Conservation (phyloP, 2,329 filamentous ascomycete genomes). For the Dryadomyces sulphureus region DNA sequence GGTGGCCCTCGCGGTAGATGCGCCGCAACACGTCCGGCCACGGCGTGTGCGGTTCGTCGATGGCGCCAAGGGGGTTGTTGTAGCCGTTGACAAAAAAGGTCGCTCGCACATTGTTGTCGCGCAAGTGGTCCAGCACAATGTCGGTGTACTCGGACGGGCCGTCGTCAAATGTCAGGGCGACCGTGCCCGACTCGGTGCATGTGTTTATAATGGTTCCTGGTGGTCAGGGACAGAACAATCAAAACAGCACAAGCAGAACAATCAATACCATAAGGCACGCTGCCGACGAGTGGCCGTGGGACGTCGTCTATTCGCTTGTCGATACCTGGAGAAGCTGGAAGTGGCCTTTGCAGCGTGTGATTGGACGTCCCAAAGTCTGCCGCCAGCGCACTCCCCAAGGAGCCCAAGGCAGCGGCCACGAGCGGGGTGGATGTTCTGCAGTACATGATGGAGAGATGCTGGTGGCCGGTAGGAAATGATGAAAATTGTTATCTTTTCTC, state of each 20-base stretch:
- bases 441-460: background rate
- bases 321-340: too few relatives aligned
- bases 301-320: background rate
- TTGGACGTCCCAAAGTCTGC: background rate
- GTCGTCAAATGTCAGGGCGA: constrained; percentile 56
- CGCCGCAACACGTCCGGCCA: constrained; percentile 29
- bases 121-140: constrained; percentile 44
- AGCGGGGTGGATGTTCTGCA: background rate
- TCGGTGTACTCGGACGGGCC: constrained; percentile 47
- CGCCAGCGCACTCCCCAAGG: background rate
- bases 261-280: background rate
- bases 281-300: background rate
- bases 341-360: too few relatives aligned
- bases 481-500: background rate
- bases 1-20: constrained; percentile 28
- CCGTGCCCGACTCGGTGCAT: constrained; percentile 36
- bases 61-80: constrained; percentile 38
- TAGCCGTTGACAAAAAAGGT: constrained; percentile 53
- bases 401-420: background rate
- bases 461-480: background rate
- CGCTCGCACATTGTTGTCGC: constrained; percentile 42
- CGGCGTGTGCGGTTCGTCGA: constrained; percentile 30
- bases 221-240: background rate
- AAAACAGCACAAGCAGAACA: background rate
- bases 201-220: constrained; percentile 27